Evolutionary conservation across 495 filamentous ascomycete genomes (phyloP).

Genomic region (Recurvomyces mirabilis): DNA sequence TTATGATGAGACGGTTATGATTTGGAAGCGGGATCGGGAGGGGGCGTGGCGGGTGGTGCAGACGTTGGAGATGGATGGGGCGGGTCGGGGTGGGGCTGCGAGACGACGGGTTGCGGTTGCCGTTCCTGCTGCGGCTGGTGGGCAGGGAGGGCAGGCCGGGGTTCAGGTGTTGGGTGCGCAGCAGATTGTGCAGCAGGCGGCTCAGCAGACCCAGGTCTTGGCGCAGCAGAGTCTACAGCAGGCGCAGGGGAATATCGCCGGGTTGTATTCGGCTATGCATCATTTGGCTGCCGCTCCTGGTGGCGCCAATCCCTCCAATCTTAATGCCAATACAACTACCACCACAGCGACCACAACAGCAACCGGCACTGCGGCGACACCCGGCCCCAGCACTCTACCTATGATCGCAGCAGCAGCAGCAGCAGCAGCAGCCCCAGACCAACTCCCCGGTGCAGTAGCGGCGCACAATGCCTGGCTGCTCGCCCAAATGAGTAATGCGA

Average conservation of each 20-base stretch:
- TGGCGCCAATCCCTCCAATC: too few relatives aligned
- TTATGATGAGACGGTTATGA: conserved; percentile 88
- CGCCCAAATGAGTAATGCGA: too few relatives aligned
- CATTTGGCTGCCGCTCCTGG: too few relatives aligned
- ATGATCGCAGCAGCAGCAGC: too few relatives aligned
- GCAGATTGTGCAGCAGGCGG: background rate
- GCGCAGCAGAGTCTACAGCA: background rate
- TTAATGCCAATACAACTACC: conserved; percentile 3
- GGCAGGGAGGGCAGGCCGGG: background rate
- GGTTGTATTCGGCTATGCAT: too few relatives aligned
- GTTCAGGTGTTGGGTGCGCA: background rate
- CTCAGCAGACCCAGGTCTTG: background rate
- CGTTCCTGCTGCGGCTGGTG: background rate
- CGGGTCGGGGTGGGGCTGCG: conserved; percentile 30
- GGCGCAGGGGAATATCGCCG: background rate
- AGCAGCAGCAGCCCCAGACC: too few relatives aligned
- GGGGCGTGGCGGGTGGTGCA: conserved; percentile 54
- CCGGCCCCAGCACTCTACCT: too few relatives aligned
- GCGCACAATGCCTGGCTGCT: too few relatives aligned
- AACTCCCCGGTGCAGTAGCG: too few relatives aligned
- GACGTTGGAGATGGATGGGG: conserved; percentile 1
- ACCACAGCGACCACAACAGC: conserved; percentile 2
- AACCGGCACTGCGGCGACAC: background rate
- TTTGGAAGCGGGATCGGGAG: conserved; percentile 83
- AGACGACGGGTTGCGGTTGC: background rate